Percentiles rank a stretch among this genome's conserved stretches.
Evolutionary conservation across 1,139 yeast genomes (phyloP).

Genomic region (Suhomyces atakaporum): DNA sequence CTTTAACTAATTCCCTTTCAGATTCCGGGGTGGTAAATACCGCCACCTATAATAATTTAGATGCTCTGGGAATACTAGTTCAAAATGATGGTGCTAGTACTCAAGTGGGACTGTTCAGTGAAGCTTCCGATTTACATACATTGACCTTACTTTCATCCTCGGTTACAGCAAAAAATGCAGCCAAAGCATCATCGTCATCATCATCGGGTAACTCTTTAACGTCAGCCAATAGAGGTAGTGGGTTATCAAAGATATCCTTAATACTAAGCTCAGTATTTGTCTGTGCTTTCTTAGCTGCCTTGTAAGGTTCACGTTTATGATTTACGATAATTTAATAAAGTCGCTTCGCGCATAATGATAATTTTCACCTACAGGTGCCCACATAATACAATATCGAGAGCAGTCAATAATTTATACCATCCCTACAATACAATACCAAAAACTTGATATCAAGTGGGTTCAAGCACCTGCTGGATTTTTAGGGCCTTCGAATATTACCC

Average conservation of each 20-base stretch:
- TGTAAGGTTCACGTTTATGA: conserved; percentile 8
- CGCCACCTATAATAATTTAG: conserved; percentile 3
- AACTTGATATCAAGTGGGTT: neutral
- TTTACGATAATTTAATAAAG: conserved; percentile 8
- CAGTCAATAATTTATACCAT: too few species aligned
- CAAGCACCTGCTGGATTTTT: neutral
- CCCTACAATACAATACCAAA: too few species aligned
- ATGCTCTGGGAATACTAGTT: conserved; percentile 8
- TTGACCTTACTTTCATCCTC: conserved; percentile 12
- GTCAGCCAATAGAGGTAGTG: conserved; percentile 2
- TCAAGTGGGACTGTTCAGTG: conserved; percentile 12
- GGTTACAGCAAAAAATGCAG: conserved; percentile 10
- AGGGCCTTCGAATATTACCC: neutral
- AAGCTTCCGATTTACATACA: conserved; percentile 15
- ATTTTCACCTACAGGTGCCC: neutral
- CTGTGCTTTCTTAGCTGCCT: conserved; percentile 14
- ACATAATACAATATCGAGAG: too few species aligned
- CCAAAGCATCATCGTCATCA: conserved; percentile 9
- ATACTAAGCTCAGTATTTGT: conserved; percentile 12
- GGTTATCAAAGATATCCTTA: conserved; percentile 11
- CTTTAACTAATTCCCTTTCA: conserved; percentile 7
- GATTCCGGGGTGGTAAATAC: conserved; percentile 1
- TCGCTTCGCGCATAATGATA: conserved; percentile 8
- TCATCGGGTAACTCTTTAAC: conserved; percentile 5
- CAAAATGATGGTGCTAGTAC: conserved; percentile 13